Evolutionary conservation across 495 filamentous ascomycete species (phyloP), one percentile per base, ranked within the genome.

Genomic region (Aspergillus sclerotiicarbonarius): DNA sequence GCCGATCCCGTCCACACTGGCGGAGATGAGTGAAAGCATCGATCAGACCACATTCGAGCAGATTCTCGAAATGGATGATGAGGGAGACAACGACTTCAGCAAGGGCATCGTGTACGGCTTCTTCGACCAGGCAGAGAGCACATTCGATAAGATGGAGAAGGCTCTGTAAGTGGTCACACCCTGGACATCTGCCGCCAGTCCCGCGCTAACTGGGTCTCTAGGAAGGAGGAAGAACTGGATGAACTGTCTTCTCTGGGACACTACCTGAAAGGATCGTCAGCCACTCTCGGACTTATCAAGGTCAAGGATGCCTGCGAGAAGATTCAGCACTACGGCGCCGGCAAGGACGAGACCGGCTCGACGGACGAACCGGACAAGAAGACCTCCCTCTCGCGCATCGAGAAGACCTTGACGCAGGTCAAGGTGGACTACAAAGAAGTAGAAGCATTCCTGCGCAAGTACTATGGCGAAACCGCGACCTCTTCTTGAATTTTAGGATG

Each of bases 201-300:
- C 6, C 10, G 19, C 32, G 52, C 54, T 61, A 29, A 67, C 35
- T 49, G 37, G 37, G 47, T 51, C 58, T 58, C 54, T 62, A 97
- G 93, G 35, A 67, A 81, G 59, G 63, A 78, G 10, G 75, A 77
- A 58, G 79, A 96, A 57, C 85, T 97, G 37, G 70, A 70, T 4
- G 75, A 84, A 54, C 85, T 98, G 15, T 96, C 92, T 16, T 78
- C 78, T 15, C 84, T 96, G 25, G 94, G 94, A 21, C 94, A 98
- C 74, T 98, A 96, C 77, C 78, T 98, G 53, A 98, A 98, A 74
- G 94, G 94, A 39, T 97, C 93, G n/a, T 96, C 93, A 9, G 94
- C 94, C 18, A 98, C 95, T 7, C 84, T 98, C 51, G 94, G 94
- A 20, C 82, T 98, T 39, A 90, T 79, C 63, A 95, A 96, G 75